Evolutionary conservation across 257 asterid species (phyloP), one percentile per base, ranked within the genome.

Genomic region (Rubia yunnanensis): DNA sequence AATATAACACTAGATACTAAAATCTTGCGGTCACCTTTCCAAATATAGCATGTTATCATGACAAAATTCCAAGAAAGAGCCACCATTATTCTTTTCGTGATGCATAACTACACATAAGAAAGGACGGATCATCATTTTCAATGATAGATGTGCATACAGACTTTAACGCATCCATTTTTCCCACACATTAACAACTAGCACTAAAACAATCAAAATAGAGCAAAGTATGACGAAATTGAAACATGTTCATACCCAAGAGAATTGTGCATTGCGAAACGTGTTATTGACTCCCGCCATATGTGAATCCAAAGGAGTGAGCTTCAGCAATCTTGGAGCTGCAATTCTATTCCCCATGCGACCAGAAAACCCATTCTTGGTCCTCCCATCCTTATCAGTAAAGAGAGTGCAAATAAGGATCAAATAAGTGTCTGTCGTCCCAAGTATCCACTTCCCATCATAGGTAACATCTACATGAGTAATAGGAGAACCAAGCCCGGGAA

Each of bases 381-480:
- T 86, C 46, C 99, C 99, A 69, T 86, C 90, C 80, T 90, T 92
- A 54, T 92, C 99, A 3, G 86, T 70, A 77, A 87, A 89, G 79
- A 87, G 36, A 72, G 85, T 78, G 75, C 99, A 92, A 66, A 92
- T 88, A 39, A 92, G 82, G 54, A 92, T 68, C 88, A 92, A 82
- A 71, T 92, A 92, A 44, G 81, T 73, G 75, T 89, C 96, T 28
- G 99, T 89, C 32, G 99, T 92, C 68, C 97, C 99, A 77, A 92
- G 73, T 64, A 92, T 88, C 99, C 99, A 92, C 66, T 86, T 92
- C 53, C 99, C 99, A 70, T 92, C 99, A 70, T 72, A 92, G 26
- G 99, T 92, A 72, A 92, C 99, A 79, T 92, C 98, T 54, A 92
- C 91, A 71, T 89, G 96, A 72, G 97, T 89, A 41, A 92, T 83